Percentiles rank a stretch among this genome's conserved stretches.
Conservation (phyloP, 106 monocot species). For the Amphibolis antarctica region DNA sequence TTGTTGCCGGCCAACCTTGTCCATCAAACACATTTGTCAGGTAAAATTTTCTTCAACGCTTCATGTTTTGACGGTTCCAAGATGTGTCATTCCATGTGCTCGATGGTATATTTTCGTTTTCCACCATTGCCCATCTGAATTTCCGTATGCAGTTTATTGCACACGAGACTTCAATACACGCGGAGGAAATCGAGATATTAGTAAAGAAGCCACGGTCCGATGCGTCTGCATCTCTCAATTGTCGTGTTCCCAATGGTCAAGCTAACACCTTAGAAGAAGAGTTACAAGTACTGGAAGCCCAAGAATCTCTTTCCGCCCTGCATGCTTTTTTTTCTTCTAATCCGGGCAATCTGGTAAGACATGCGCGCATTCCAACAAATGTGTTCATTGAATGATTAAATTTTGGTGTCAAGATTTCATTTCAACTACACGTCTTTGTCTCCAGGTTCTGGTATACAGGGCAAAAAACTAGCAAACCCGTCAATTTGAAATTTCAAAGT, state of each 20-base stretch:
- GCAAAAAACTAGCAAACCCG: neutral
- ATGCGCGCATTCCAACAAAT: neutral
- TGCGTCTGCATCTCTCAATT: neutral
- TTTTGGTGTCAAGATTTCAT: neutral
- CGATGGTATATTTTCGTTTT: neutral
- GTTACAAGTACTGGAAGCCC: constrained; percentile 25
- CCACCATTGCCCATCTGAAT: neutral
- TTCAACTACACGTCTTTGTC: neutral
- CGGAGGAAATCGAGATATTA: constrained; percentile 52
- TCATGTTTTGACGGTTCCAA: neutral
- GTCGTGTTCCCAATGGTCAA: neutral
- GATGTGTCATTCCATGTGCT: neutral
- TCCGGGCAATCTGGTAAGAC: constrained; percentile 58
- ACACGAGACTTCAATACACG: constrained; percentile 31
- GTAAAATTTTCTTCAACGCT: constrained; percentile 27
- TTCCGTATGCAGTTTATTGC: constrained; percentile 61
- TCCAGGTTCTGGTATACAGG: constrained; percentile 21
- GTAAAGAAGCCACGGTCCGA: constrained; percentile 25
- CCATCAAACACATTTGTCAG: constrained; percentile 52
- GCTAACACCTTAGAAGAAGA: constrained; percentile 14
- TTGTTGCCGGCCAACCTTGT: constrained; percentile 65
- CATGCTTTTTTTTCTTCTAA: constrained; percentile 18
- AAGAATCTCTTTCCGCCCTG: constrained; percentile 47
- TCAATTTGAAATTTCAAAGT: neutral
- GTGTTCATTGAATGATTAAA: neutral